phyloP scores from a whole-genome alignment of 192 early-diverging fungal species.

The Entrophospora sp. region DNA sequence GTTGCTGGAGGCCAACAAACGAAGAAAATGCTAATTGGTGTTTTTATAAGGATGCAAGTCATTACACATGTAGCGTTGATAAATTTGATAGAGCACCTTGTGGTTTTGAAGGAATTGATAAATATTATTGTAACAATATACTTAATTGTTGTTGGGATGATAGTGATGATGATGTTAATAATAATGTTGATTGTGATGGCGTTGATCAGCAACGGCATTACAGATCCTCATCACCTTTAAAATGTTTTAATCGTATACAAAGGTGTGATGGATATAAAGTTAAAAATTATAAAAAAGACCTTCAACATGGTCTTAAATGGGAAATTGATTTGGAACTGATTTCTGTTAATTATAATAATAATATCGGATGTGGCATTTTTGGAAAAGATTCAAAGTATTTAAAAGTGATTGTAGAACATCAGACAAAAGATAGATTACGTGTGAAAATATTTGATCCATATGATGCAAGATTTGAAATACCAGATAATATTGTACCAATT shows the following conservation, averaged over 20 bases:
- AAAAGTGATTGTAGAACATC: not conserved
- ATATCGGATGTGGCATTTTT: not conserved
- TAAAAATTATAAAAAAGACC: not conserved
- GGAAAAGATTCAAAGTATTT: not conserved
- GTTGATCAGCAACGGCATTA: no score
- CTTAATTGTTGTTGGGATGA: slow-evolving; percentile 9
- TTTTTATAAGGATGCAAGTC: not conserved
- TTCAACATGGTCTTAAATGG: no score
- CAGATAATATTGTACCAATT: not conserved
- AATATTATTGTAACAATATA: not conserved
- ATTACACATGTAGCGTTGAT: not conserved
- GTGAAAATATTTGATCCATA: not conserved
- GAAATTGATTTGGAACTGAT: not conserved
- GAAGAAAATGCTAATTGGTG: not conserved
- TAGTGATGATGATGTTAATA: not conserved
- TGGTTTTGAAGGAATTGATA: not conserved
- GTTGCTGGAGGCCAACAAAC: not conserved
- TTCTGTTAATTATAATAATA: not conserved
- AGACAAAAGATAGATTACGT: not conserved
- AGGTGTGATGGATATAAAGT: not conserved
- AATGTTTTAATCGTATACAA: not conserved
- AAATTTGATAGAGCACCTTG: not conserved
- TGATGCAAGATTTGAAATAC: not conserved
- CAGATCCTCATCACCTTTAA: no score
- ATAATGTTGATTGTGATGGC: no score